Evolutionary conservation across 805 yeast genomes (phyloP).

Genomic region (Kuraishia borneana): DNA sequence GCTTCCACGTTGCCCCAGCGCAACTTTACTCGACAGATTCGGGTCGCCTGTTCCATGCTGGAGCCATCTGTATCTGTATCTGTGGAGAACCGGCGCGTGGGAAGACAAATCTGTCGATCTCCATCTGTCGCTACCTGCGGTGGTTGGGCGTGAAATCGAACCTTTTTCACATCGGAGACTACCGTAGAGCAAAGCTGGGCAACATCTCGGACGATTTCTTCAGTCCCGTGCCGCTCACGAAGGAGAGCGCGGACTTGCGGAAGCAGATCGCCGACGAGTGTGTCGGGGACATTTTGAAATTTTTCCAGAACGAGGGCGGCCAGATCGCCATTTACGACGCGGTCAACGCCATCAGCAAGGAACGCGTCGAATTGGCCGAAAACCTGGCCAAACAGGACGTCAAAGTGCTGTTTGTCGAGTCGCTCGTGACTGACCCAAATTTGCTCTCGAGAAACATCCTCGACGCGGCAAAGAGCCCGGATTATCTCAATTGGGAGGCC

Average conservation of each 20-base stretch:
- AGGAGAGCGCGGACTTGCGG: conserved; percentile 41
- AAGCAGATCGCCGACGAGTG: conserved; percentile 51
- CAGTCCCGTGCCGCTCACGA: conserved; percentile 35
- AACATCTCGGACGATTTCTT: conserved; percentile 63
- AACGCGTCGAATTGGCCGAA: conserved; percentile 48
- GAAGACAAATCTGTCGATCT: conserved; percentile 85
- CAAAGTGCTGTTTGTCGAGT: conserved; percentile 81
- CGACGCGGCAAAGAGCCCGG: conserved; percentile 82
- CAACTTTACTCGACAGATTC: conserved; percentile 88
- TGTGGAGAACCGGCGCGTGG: conserved; percentile 96
- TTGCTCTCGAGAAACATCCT: conserved; percentile 67
- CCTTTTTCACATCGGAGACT: conserved; percentile 86
- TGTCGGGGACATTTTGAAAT: conserved; percentile 54
- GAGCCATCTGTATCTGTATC: conserved; percentile 77
- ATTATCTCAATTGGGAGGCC: conserved; percentile 68
- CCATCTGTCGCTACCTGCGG: conserved; percentile 81
- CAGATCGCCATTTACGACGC: conserved; percentile 97
- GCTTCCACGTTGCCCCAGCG: conserved; percentile 73
- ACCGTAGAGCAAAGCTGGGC: conserved; percentile 49
- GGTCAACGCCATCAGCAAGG: conserved; percentile 68
- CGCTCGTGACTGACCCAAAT: conserved; percentile 62
- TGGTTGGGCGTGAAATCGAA: conserved; percentile 96
- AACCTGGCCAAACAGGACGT: conserved; percentile 47
- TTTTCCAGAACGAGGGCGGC: conserved; percentile 69
- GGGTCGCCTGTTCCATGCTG: conserved; percentile 92